Evolutionary conservation across 2,329 filamentous ascomycete species (phyloP), one percentile per base, ranked within the genome.

Genomic region (Talaromyces islandicus): DNA sequence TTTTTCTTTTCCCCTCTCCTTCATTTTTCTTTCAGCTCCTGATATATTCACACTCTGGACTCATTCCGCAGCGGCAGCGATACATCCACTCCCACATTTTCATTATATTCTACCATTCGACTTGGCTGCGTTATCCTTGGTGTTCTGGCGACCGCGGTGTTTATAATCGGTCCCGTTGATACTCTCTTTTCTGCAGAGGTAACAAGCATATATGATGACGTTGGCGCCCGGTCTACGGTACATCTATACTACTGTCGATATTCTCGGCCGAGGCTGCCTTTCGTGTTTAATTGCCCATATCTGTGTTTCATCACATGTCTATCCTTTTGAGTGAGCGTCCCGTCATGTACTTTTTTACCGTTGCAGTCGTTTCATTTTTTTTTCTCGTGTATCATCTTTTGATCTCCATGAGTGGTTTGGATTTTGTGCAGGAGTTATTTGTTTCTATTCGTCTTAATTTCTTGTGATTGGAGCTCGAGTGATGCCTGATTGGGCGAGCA

Each of bases 351-450:
- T 24, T 46, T 21, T 46, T 21, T 19, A n/a, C n/a, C n/a, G 7
- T n/a, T n/a, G n/a, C 41, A 21, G n/a, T 35, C 46, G 57, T 56
- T 58, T 50, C 24, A 52, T 57, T 48, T 24, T 58, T 48, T 25
- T 58, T 60, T 62, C 58, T 60, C 46, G 59, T 62, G 61, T 60
- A 62, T 60, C 60, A 60, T 60, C 54, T 62, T 62, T 30, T 55
- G 25, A 43, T 30, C 27, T 58, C 48, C 43, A 51, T 51, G 21
- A 43, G 53, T 55, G 53, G 53, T 24, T 38, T 55, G 30, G 53
- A 35, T 38, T 50, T n/a, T 59, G 24, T 59, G 38, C 57, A 54
- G 50, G 30, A 54, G 24, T 25, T 58, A 25, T 50, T 30, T n/a
- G 19, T 7, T 43, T 21, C 21, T 38, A 53, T 27, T 27, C 56